Evolutionary conservation across 225 moss, liverwort and hornwort genomes (phyloP), one percentile per base, ranked within the genome.

Genomic region (Sphagnum tenellum): DNA sequence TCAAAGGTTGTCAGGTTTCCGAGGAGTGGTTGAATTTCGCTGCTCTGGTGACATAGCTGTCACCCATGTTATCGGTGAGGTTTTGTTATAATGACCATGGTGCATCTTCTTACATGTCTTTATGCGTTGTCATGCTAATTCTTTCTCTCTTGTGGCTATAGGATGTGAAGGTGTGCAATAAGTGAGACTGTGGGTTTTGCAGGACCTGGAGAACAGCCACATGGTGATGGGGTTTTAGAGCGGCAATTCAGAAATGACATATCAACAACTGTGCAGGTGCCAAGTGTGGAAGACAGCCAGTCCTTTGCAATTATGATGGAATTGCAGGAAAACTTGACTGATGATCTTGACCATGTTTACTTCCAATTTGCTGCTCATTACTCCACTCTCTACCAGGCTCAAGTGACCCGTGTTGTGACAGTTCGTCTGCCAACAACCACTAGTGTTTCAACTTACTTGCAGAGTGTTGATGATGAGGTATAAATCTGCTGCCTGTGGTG

Each of bases 391-490:
- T 85, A 90, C 65, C 98, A 98, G 72, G 83, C 86, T 67, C 86
- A 86, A 61, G 78, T 93, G 65, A 93, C 89, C 9, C 85, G 98
- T 70, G 98, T 98, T 66, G 86, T 93, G 62, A 98, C 98, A 12
- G 87, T 91, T 51, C 87, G 93, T 64, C 79, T 98, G 64, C 98
- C 90, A 50, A 88, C 86, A 13, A 93, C 93, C 47, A 77, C 81
- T 59, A 91, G 87, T 66, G 72, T 90, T 52, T 86, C 90, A 45
- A 86, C 79, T 53, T 98, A 98, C 72, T 79, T 98, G 84, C 93
- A 98, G 73, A 93, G 90, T 76, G 81, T 98, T 29, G 92, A 98
- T 67, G 98, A 98, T 71, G 98, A 98, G 69, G 85, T 83, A 80
- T 52, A 9, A 52, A 52, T 52, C 52, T 52, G 7, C 6, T 5